Evolutionary conservation across 495 filamentous ascomycete species (phyloP).

Genomic region (Penicillium samsonianum): DNA sequence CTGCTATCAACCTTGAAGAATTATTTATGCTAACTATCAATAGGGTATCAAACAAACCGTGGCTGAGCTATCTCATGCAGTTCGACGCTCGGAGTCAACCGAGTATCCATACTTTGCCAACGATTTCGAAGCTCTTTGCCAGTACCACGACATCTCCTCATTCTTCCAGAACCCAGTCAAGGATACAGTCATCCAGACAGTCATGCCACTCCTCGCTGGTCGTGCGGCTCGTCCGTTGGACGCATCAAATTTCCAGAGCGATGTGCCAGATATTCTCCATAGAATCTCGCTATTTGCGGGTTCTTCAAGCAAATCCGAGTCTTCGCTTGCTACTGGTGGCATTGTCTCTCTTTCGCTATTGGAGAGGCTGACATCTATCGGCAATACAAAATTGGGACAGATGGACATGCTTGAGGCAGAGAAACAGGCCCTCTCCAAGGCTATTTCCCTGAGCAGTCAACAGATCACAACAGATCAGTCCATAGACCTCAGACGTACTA

Average conservation of each 20-base stretch:
- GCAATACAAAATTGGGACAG: slow-evolving; percentile 58
- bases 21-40: slow-evolving; percentile 17
- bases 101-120: slow-evolving; percentile 53
- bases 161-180: slow-evolving; percentile 19
- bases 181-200: slow-evolving; percentile 29
- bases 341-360: slow-evolving; percentile 57
- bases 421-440: slow-evolving; percentile 59
- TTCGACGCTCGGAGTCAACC: slow-evolving; percentile 39
- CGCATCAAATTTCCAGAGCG: slow-evolving; percentile 33
- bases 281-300: slow-evolving; percentile 42
- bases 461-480: slow-evolving; percentile 51
- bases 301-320: slow-evolving; percentile 24
- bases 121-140: slow-evolving; percentile 67
- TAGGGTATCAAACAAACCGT: slow-evolving; percentile 59
- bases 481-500: slow-evolving; percentile 45
- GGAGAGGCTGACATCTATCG: slow-evolving; percentile 53
- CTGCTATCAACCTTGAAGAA: background rate
- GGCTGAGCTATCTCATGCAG: slow-evolving; percentile 49
- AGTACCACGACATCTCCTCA: slow-evolving; percentile 54
- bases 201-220: slow-evolving; percentile 43
- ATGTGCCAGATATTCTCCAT: slow-evolving; percentile 40
- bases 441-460: slow-evolving; percentile 48
- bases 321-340: slow-evolving; percentile 50
- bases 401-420: slow-evolving; percentile 67
- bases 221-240: slow-evolving; percentile 40